phyloP scores from a whole-genome alignment of 345 rosid species.

The Populus tremula region DNA sequence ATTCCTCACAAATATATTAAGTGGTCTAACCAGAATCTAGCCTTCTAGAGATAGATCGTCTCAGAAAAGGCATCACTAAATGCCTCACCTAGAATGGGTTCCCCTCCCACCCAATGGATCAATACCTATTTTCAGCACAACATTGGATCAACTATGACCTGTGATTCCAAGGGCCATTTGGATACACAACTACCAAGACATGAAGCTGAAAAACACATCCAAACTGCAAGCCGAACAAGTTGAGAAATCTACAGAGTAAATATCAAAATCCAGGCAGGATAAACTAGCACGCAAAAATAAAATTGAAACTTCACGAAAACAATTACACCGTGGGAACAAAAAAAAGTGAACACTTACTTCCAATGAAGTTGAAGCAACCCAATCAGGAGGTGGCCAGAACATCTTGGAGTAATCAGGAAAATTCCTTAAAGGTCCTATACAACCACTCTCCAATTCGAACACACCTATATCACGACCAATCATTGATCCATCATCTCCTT shows the following conservation, averaged over 20 bases:
- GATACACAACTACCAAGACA: neutral
- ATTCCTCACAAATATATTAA: neutral
- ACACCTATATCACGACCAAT: conserved; percentile 54
- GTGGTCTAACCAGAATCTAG: neutral
- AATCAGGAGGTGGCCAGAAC: conserved; percentile 86
- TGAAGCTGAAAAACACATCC: neutral
- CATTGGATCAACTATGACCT: neutral
- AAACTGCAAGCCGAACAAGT: neutral
- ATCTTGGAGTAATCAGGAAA: conserved; percentile 52
- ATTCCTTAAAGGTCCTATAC: conserved; percentile 42
- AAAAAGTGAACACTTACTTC: conserved; percentile 47
- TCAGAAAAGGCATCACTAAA: neutral
- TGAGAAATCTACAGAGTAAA: neutral
- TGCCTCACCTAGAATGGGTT: neutral
- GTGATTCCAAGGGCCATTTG: neutral
- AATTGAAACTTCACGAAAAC: neutral
- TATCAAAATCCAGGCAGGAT: neutral
- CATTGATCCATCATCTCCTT: conserved; percentile 7
- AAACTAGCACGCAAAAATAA: neutral
- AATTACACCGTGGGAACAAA: neutral
- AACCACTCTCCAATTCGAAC: conserved; percentile 58
- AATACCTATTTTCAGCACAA: neutral
- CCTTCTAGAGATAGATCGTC: neutral
- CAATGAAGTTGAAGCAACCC: conserved; percentile 43
- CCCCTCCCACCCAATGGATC: neutral